Conservation (phyloP, 352 stramenopile species). For the Phytophthora sojae region DNA sequence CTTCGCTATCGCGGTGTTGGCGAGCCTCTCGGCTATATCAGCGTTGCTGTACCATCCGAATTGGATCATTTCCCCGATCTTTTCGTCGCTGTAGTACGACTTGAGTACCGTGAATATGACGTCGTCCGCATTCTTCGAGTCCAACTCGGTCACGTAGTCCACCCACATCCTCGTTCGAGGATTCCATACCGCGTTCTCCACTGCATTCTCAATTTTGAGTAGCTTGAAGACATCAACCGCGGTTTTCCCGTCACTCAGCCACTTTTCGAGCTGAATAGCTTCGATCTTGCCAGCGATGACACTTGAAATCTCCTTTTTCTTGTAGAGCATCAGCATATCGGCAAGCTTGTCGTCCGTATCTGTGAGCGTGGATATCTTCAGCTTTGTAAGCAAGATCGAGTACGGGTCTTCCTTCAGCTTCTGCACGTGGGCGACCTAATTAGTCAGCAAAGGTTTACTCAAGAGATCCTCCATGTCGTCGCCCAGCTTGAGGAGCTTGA, state of each 20-base stretch:
- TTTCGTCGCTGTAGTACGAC: not conserved
- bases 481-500: not conserved
- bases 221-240: not conserved
- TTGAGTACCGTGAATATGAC: not conserved
- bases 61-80: not conserved
- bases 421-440: not conserved
- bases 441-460: not conserved
- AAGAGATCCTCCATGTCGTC: not conserved
- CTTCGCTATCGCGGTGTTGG: not conserved
- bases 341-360: not conserved
- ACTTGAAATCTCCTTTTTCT: not conserved
- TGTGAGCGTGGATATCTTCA: not conserved
- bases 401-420: not conserved
- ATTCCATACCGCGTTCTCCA: not conserved
- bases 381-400: not conserved
- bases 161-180: not conserved
- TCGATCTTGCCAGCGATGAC: not conserved
- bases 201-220: not conserved
- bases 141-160: not conserved
- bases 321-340: not conserved
- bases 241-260: not conserved
- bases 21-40: too few species aligned
- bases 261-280: not conserved
- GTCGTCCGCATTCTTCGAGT: not conserved
- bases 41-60: not conserved